phyloP scores from a whole-genome alignment of 495 filamentous ascomycete genomes.

The Xylaria venustula region DNA sequence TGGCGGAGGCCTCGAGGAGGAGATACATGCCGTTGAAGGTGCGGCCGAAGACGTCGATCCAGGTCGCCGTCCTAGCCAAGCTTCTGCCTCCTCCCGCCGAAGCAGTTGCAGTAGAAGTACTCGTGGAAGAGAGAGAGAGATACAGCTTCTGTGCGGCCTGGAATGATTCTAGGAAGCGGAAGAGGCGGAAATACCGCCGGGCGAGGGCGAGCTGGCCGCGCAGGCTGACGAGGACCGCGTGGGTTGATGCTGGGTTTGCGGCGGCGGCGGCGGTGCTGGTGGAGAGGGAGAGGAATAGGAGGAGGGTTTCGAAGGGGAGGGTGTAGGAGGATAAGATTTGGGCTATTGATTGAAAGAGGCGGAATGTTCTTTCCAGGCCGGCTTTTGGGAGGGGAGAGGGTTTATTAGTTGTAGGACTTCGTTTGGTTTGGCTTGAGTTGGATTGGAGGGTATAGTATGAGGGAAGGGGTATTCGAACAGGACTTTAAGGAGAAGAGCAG shows the following conservation, averaged over 20 bases:
- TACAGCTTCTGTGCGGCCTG: slow-evolving; percentile 39
- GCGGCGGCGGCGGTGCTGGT: slow-evolving; percentile 6
- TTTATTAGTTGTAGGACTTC: not conserved
- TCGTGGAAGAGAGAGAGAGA: not conserved
- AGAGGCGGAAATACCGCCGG: slow-evolving; percentile 60
- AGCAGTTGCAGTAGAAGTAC: not conserved
- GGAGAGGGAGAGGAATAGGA: slow-evolving; percentile 1
- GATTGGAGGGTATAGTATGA: no score
- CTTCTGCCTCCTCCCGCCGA: not conserved
- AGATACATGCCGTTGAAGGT: slow-evolving; percentile 50
- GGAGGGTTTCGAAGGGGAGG: slow-evolving; percentile 23
- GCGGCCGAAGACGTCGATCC: slow-evolving; percentile 38
- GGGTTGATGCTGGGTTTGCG: not conserved
- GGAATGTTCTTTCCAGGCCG: slow-evolving; percentile 63
- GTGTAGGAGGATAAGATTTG: slow-evolving; percentile 48
- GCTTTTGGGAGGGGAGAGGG: slow-evolving; percentile 23
- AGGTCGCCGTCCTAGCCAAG: slow-evolving; percentile 10
- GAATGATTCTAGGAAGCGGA: slow-evolving; percentile 63
- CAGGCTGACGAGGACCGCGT: slow-evolving; percentile 22
- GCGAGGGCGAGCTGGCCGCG: slow-evolving; percentile 37
- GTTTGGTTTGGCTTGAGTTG: no score
- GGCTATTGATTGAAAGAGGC: slow-evolving; percentile 55
- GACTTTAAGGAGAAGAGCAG: no score
- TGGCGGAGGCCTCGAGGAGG: slow-evolving; percentile 42
- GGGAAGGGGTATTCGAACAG: no score